These are phyloP conservation scores for Penicillium fuscoglaucum DNA, from an alignment of 2,329 filamentous ascomycete species.

Conservation along the genomic window DNA sequence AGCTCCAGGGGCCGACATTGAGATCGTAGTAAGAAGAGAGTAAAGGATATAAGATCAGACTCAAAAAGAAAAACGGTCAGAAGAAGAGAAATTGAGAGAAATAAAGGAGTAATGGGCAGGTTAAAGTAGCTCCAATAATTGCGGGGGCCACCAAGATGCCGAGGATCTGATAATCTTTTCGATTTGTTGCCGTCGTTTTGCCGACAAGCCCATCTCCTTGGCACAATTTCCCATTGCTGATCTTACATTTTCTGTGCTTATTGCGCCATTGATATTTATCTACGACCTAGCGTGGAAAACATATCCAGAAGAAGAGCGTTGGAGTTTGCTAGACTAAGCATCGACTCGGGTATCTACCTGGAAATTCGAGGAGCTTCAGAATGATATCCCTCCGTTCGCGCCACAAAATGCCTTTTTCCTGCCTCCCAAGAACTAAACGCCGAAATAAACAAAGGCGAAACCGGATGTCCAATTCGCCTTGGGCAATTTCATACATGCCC, in stretches of 20 bases:
- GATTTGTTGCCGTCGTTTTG: constrained; percentile 21
- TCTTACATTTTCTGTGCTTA: background rate
- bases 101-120: constrained; percentile 6
- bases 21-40: constrained; percentile 10
- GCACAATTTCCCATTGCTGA: constrained; percentile 5
- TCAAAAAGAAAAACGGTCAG: background rate
- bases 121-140: constrained; percentile 23
- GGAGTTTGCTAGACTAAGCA: constrained; percentile 47
- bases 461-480: constrained; percentile 23
- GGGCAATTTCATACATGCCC: constrained; percentile 31
- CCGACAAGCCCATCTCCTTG: constrained; percentile 15
- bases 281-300: background rate
- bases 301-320: constrained; percentile 31
- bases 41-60: background rate
- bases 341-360: constrained; percentile 53
- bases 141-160: constrained; percentile 20
- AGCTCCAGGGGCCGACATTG: constrained; percentile 55
- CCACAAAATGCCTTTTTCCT: constrained; percentile 44
- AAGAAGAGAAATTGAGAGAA: constrained; percentile 2
- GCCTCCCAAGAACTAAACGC: constrained; percentile 33
- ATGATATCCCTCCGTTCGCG: constrained; percentile 43
- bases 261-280: background rate
- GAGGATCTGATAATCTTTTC: constrained; percentile 28
- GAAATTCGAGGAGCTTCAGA: constrained; percentile 50
- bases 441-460: constrained; percentile 37